Percentiles rank a stretch among this genome's conserved stretches.
Evolutionary conservation across 805 yeast species (phyloP).

Genomic region (Wickerhamiella alocasiicola): DNA sequence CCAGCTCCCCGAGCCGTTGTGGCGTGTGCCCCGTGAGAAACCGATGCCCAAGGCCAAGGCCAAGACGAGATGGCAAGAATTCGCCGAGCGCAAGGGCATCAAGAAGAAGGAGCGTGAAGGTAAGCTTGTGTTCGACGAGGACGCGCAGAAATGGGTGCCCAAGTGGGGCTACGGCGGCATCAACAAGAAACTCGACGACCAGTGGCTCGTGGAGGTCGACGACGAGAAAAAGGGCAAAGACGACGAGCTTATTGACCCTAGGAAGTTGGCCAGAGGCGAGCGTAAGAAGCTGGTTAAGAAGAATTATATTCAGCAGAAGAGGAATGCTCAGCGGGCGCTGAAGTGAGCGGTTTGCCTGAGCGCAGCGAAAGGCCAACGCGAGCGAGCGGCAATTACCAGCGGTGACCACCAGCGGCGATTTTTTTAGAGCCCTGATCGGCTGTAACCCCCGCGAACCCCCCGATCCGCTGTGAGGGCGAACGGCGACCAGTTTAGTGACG

Average conservation of each 20-base stretch:
- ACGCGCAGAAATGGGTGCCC: conserved; percentile 86
- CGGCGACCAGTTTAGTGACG: too few relatives aligned
- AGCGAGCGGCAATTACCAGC: too few relatives aligned
- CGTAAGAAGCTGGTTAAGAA: conserved; percentile 76
- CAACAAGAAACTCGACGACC: conserved; percentile 74
- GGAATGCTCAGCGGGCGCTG: conserved; percentile 40
- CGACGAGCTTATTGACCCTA: conserved; percentile 69
- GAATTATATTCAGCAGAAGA: conserved; percentile 74
- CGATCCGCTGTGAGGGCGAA: too few relatives aligned
- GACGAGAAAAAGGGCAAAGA: conserved; percentile 32
- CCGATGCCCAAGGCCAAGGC: conserved; percentile 87
- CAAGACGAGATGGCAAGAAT: conserved; percentile 91
- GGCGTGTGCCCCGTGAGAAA: conserved; percentile 86
- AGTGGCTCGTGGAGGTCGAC: conserved; percentile 93
- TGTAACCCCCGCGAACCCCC: too few relatives aligned
- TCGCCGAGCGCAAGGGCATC: conserved; percentile 93
- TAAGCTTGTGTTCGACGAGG: conserved; percentile 82
- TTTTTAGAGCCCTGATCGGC: too few relatives aligned
- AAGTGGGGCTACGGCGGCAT: conserved; percentile 97
- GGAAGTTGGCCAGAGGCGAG: conserved; percentile 67
- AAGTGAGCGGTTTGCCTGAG: too few relatives aligned
- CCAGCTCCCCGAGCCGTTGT: conserved; percentile 69
- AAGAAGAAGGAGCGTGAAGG: conserved; percentile 81
- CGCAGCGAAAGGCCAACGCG: too few relatives aligned
- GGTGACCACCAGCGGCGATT: too few relatives aligned